phyloP scores from a whole-genome alignment of 1,284 basidiomycete species.

The Leccinum huronense region DNA sequence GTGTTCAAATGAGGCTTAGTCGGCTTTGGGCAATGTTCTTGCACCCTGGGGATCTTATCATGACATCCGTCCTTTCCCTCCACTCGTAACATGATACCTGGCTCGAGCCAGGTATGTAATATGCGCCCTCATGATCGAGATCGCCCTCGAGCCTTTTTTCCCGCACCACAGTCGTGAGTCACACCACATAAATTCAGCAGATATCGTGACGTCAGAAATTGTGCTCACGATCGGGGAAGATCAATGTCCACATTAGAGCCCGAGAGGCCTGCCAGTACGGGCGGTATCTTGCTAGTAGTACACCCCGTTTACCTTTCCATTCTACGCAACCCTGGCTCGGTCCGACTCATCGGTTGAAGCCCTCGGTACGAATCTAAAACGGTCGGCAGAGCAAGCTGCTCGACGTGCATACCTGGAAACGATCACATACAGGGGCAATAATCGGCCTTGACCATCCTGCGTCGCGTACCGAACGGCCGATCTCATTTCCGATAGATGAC shows the following conservation, averaged over 20 bases:
- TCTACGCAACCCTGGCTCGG: neutral
- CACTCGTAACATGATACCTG: neutral
- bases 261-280: neutral
- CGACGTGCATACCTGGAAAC: neutral
- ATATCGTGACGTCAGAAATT: neutral
- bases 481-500: slow-evolving; percentile 8
- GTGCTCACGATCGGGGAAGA: neutral
- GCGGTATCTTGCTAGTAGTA: too few species aligned
- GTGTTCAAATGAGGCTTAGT: neutral
- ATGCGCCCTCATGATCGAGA: too few species aligned
- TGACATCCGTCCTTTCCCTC: neutral
- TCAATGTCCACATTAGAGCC: neutral
- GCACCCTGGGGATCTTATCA: neutral
- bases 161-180: neutral
- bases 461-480: neutral
- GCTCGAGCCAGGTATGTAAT: too few species aligned
- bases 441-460: neutral
- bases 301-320: neutral
- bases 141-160: neutral
- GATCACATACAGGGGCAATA: neutral
- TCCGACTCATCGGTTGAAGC: neutral
- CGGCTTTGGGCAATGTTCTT: neutral
- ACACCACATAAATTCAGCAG: neutral
- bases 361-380: neutral
- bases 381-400: neutral